Evolutionary conservation across 169 alveolate species (phyloP).

Genomic region (Babesia ovata): DNA sequence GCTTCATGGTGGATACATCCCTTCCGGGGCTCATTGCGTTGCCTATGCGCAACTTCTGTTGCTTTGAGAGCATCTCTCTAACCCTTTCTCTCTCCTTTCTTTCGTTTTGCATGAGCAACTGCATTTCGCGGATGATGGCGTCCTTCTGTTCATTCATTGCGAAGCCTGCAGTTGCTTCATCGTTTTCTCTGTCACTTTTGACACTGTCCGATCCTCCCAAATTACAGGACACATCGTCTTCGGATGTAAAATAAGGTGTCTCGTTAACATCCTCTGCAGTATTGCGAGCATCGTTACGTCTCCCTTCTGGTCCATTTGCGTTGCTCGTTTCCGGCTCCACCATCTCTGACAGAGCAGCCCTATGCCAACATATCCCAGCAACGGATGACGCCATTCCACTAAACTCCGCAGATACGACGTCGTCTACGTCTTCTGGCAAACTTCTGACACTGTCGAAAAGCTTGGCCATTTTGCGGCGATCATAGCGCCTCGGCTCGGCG

Average conservation of each 20-base stretch:
- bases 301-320: background rate
- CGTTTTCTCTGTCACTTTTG: too few species aligned
- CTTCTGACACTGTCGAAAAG: slow-evolving; percentile 17
- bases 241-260: background rate
- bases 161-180: background rate
- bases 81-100: slow-evolving; percentile 46
- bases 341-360: slow-evolving; percentile 26
- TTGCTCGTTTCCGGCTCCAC: slow-evolving; percentile 3
- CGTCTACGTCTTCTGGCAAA: slow-evolving; percentile 12
- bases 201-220: too few species aligned
- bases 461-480: slow-evolving; percentile 17
- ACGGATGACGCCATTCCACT: slow-evolving; percentile 52
- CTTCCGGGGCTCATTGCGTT: background rate
- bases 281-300: too few species aligned
- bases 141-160: slow-evolving; percentile 13
- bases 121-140: slow-evolving; percentile 30
- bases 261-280: background rate
- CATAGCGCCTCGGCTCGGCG: slow-evolving; percentile 2
- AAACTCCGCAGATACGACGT: slow-evolving; percentile 31
- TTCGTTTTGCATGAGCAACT: slow-evolving; percentile 49
- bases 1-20: slow-evolving; percentile 40
- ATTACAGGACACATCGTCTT: too few species aligned
- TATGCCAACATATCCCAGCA: slow-evolving; percentile 65
- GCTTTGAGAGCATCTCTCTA: slow-evolving; percentile 21
- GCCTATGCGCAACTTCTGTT: slow-evolving; percentile 41